Base-by-base conservation (phyloP, 1,139 yeast genomes). In the Pneumocystis oryctolagi region DNA sequence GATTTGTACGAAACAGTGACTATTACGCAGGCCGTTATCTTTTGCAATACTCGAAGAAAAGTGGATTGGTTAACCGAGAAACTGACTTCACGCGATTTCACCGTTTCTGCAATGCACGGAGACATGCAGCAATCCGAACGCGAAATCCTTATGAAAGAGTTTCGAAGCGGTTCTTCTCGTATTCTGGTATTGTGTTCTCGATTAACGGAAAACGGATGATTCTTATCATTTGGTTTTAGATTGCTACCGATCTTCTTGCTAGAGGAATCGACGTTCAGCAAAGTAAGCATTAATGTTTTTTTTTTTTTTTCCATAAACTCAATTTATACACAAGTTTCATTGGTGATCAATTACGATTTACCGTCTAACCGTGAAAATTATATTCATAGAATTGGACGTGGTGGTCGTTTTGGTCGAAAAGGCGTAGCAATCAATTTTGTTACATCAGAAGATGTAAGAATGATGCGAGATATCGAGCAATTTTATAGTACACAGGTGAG, bases 351-450 rank as follows among this genome's bases (percentile, higher is more conserved):
- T 85, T 92, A 87, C 82, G 98, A 92, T 77, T 82, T 92, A 78
- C 98, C 98, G 73, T 82, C 90, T 74, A 89, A 90, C 85, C 87
- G 89, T 79, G 97, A 92, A 80, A 90, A 92, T 87, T 92, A 92
- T 79, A 89, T 92, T 75, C 98, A 92, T 83, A 87, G 98, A 85
- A 92, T 92, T 74, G 98, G 98, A 84, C 89, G 98, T 83, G 95
- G 96, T 81, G 98, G 98, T 82, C 92, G 98, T 82, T 92, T 92
- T 82, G 98, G 98, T 83, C 86, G 98, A 81, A 92, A 92, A 85
- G 98, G 98, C 85, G 96, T 90, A 76, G 97, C 98, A 73, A 89
- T 92, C 83, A 92, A 92, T 85, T 87, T 92, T 73, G 95, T 90
- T 77, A 89, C 97, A 71, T 83, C 82, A 73, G 84, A 85, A 71